Base-by-base conservation (phyloP, 140 eudicot genomes). In the Bidens hawaiensis region DNA sequence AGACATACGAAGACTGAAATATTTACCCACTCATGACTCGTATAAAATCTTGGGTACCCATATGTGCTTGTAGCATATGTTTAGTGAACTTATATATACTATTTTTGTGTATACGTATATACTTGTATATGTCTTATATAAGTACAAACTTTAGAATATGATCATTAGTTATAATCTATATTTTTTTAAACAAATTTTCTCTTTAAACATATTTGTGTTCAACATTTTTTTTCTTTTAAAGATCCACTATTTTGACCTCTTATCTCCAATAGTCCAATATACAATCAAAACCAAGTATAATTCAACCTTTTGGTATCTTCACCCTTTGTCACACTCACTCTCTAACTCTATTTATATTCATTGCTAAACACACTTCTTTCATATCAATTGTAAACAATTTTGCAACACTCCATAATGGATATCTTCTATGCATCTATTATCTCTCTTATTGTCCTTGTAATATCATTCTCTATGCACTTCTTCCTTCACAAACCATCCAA, bases 361-460 rank as follows among this genome's bases (percentile, higher is more conserved):
- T 33, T 30, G 27, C 45, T 54, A 73, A 23, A 19, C 64, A 27
- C 22, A 33, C 64, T 38, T 38, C 2, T 8, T 9, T 11, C 16
- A 24, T 33, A 57, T 0, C 22, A 16, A 55, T 10, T 46, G 33
- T 21, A 38, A 38, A 25, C 1, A 24, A 6, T 51, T 63, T 6
- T 27, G 34, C 26, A 21, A 69, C 51, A 43, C 58, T 30, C 8
- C 4, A 6, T 11, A 59, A 83, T 79, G 86, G 83, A 83, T 46
- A 42, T 65, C 31, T 75, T 75, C 67, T 84, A 78, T 47, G 72
- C 70, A 47, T 61, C 75, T 67, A 65, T 84, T 28, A 26, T 81
- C 8, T 55, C 78, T 50, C 59, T 73, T 34, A 64, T 84, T 24
- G 52, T 78, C 9, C 60, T 77, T 45, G 13, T 68, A 0, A 51